These are phyloP conservation scores for Termitomyces sp. DNA, from an alignment of 768 basidiomycete species.

Conservation along the genomic window DNA sequence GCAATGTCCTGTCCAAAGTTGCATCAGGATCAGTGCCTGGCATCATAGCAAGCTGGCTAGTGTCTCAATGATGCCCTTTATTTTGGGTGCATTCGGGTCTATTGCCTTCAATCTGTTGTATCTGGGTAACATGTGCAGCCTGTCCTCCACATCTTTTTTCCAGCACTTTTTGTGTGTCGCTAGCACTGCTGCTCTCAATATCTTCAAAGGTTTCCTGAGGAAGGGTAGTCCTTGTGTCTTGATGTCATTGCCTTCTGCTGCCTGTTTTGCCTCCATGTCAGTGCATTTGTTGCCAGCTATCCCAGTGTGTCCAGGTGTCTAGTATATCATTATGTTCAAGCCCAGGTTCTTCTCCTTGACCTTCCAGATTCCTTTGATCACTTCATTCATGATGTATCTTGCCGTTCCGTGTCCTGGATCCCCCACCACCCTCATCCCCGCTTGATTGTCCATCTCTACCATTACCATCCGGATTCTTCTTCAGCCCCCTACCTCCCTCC, in stretches of 20 bases:
- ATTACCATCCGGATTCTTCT: too few relatives aligned
- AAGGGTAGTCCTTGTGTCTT: background rate
- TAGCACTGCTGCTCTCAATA: background rate
- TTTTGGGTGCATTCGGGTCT: background rate
- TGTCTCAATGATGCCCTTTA: background rate
- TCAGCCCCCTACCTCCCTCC: too few relatives aligned
- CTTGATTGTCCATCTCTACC: too few relatives aligned
- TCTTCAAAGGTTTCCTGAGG: background rate
- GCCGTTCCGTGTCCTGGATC: background rate
- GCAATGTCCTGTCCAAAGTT: too few relatives aligned
- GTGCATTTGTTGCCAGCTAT: background rate
- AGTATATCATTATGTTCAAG: background rate
- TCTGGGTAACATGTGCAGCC: background rate
- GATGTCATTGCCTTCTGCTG: too few relatives aligned
- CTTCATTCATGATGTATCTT: background rate
- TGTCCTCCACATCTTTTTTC: background rate
- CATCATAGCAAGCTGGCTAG: background rate
- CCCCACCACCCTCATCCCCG: background rate
- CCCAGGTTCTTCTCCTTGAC: background rate
- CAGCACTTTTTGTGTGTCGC: background rate
- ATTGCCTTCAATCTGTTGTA: background rate
- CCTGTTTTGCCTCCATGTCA: too few relatives aligned
- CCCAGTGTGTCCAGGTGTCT: background rate
- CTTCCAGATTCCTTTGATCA: background rate
- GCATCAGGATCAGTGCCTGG: too few relatives aligned